phyloP scores from a whole-genome alignment of 257 asterid genomes.

The Penstemon newberryi region DNA sequence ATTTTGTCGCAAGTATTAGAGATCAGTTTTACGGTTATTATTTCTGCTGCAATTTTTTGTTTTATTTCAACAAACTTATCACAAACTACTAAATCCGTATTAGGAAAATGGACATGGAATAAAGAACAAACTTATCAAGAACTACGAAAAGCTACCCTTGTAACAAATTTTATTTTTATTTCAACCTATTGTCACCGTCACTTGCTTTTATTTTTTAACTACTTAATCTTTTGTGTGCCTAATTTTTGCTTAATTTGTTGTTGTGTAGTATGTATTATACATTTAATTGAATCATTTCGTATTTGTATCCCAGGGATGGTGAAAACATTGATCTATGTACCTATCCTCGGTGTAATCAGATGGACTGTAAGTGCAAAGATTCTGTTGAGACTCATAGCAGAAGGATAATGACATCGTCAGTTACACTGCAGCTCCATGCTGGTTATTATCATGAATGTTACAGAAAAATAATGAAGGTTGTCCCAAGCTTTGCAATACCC shows the following conservation, averaged over 20 bases:
- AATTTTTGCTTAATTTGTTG: conserved; percentile 12
- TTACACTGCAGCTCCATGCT: conserved; percentile 61
- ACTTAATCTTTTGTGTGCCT: neutral
- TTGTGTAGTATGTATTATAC: neutral
- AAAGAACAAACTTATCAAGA: neutral
- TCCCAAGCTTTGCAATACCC: conserved; percentile 2
- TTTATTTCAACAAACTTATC: neutral
- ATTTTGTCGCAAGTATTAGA: neutral
- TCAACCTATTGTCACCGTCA: conserved; percentile 4
- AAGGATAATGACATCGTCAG: conserved; percentile 24
- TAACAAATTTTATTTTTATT: neutral
- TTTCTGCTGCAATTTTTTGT: neutral
- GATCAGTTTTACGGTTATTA: neutral
- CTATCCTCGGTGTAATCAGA: conserved; percentile 55
- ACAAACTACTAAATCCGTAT: neutral
- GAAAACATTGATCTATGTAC: conserved; percentile 54
- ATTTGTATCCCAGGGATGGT: conserved; percentile 58
- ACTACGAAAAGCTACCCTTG: neutral
- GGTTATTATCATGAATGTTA: conserved; percentile 81
- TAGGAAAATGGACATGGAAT: neutral
- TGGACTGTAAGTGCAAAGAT: conserved; percentile 65
- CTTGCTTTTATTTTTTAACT: neutral
- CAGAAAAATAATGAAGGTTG: conserved; percentile 60
- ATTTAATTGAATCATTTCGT: conserved; percentile 10
- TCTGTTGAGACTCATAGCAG: conserved; percentile 27